Conservation (phyloP, 2,329 filamentous ascomycete genomes). For the Pyrenochaeta sp. region DNA sequence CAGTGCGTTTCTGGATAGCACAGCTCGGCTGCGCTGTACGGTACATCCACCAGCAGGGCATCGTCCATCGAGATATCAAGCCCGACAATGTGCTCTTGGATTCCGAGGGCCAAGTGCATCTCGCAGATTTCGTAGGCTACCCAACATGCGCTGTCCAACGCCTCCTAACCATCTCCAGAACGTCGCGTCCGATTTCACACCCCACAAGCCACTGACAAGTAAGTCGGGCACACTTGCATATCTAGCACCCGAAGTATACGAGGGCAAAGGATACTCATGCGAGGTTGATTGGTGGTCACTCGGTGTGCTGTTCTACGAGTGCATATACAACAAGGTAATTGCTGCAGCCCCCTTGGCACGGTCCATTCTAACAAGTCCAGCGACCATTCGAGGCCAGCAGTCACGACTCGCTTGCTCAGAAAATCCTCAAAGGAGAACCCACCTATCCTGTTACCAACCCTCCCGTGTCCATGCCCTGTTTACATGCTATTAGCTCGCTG, state of each 20-base stretch:
- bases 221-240: constrained; percentile 97
- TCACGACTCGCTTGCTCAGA: constrained; percentile 78
- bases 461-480: constrained; percentile 84
- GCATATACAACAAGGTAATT: constrained; percentile 95
- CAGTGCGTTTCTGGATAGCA: constrained; percentile 95
- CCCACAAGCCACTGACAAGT: constrained; percentile 84
- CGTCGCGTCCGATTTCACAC: constrained; percentile 90
- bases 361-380: constrained; percentile 53
- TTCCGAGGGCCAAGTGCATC: constrained; percentile 76
- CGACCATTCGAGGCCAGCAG: constrained; percentile 91
- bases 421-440: constrained; percentile 81
- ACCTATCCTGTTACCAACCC: constrained; percentile 93
- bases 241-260: constrained; percentile 93
- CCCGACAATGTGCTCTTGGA: constrained; percentile 53
- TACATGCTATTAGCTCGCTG: constrained; percentile 86
- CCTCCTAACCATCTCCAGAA: constrained; percentile 68
- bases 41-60: constrained; percentile 53
- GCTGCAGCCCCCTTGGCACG: too few relatives aligned
- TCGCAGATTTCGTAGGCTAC: constrained; percentile 88
- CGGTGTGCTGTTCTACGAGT: constrained; percentile 98
- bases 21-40: constrained; percentile 89
- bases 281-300: constrained; percentile 99
- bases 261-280: constrained; percentile 84
- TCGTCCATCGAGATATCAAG: constrained; percentile 53
- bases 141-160: not conserved